Percentiles rank a stretch among this genome's conserved stretches.
These are phyloP conservation scores for Arachnopeziza araneosa DNA, from an alignment of 2,329 filamentous ascomycete species.

Conservation along the genomic window DNA sequence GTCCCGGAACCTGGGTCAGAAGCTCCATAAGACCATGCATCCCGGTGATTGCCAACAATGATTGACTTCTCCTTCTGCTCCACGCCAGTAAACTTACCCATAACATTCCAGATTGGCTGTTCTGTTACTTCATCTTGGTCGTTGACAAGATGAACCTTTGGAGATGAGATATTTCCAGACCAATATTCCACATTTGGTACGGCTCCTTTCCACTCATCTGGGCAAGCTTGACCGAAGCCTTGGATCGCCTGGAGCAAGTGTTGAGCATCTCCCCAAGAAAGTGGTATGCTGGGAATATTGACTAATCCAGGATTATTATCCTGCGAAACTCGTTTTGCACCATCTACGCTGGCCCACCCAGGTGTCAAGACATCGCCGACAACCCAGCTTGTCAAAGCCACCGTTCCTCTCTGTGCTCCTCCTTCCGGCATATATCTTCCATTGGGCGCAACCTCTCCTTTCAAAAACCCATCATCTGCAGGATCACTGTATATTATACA, in stretches of 20 bases:
- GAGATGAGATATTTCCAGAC: constrained; percentile 71
- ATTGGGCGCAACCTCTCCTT: constrained; percentile 67
- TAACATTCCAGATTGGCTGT: constrained; percentile 88
- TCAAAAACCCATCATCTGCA: constrained; percentile 71
- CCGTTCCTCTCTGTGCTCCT: constrained; percentile 75
- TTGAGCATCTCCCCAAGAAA: constrained; percentile 86
- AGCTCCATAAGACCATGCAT: constrained; percentile 86
- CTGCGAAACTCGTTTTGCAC: constrained; percentile 59
- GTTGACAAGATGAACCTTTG: constrained; percentile 77
- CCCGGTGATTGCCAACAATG: constrained; percentile 88
- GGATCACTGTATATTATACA: constrained; percentile 94
- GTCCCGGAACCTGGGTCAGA: constrained; percentile 83
- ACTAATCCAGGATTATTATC: constrained; percentile 68
- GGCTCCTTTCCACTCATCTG: constrained; percentile 68
- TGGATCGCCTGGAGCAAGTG: constrained; percentile 69
- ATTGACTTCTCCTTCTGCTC: constrained; percentile 80
- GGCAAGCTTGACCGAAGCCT: constrained; percentile 65
- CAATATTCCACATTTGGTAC: constrained; percentile 80
- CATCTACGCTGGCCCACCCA: constrained; percentile 69
- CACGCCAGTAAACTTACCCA: constrained; percentile 76
- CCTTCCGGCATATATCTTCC: constrained; percentile 77
- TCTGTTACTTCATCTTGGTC: constrained; percentile 76
- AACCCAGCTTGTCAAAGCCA: constrained; percentile 76
- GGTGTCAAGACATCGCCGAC: constrained; percentile 90
- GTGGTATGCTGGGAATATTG: constrained; percentile 81